phyloP scores from a whole-genome alignment of 257 asterid species.

The Mitragyna speciosa region DNA sequence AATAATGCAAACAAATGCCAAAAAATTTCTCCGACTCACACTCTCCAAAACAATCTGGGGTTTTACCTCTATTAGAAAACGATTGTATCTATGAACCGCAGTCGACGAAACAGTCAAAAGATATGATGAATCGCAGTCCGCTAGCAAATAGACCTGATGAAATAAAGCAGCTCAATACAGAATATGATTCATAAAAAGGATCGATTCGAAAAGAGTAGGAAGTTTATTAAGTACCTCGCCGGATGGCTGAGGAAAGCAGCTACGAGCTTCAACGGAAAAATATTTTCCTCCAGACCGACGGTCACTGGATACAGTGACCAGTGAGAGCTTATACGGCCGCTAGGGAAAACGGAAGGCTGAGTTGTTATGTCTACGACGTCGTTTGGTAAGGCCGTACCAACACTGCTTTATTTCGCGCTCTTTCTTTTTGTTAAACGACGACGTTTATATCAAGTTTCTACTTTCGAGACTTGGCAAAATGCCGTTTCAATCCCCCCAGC shows the following conservation, averaged over 20 bases:
- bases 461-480: too few relatives aligned
- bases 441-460: too few relatives aligned
- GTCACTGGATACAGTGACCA: not conserved
- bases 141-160: constrained; percentile 8
- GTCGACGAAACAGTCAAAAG: not conserved
- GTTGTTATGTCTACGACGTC: not conserved
- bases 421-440: too few relatives aligned
- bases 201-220: not conserved
- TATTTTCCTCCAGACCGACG: not conserved
- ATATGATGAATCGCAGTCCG: not conserved
- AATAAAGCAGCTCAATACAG: not conserved
- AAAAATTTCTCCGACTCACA: not conserved
- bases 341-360: too few relatives aligned
- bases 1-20: not conserved
- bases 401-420: too few relatives aligned
- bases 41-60: not conserved
- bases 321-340: not conserved
- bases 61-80: not conserved
- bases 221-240: not conserved
- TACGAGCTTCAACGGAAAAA: not conserved
- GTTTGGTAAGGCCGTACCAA: not conserved
- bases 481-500: too few relatives aligned
- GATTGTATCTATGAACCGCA: not conserved
- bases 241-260: not conserved
- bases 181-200: not conserved